Conservation (phyloP, 345 rosid species). For the Eucalyptus sp. region DNA sequence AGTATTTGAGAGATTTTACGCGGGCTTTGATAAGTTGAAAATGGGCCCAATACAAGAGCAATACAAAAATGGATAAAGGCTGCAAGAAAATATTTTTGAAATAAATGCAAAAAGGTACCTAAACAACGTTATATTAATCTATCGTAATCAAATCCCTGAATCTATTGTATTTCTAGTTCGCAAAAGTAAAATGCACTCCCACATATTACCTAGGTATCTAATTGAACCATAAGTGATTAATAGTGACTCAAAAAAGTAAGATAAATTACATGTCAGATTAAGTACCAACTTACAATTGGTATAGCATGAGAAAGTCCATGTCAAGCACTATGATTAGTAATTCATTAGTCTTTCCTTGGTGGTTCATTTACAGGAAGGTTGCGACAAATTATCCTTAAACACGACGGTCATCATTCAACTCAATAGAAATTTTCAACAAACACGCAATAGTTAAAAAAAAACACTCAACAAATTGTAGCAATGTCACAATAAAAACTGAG, state of each 20-base stretch:
- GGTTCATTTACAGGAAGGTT: background rate
- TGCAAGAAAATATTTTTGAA: background rate
- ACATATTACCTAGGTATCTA: background rate
- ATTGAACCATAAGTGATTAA: no score
- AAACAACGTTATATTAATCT: background rate
- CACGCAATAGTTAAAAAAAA: background rate
- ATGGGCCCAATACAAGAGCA: background rate
- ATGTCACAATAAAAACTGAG: background rate
- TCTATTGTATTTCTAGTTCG: background rate
- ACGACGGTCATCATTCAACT: background rate
- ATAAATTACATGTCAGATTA: background rate
- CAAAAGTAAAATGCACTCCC: background rate
- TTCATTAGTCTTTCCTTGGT: background rate
- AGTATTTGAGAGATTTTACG: background rate
- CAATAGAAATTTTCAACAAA: background rate
- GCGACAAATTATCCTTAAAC: background rate
- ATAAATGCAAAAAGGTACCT: background rate
- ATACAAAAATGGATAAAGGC: background rate
- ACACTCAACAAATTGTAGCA: background rate
- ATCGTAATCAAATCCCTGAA: fast-evolving
- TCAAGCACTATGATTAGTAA: no score
- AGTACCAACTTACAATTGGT: background rate
- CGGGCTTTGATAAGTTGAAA: background rate
- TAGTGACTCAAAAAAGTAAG: background rate
- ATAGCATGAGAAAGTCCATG: background rate